Base-by-base conservation (phyloP, 768 basidiomycete genomes). In the Paxillus ammoniavirescens region DNA sequence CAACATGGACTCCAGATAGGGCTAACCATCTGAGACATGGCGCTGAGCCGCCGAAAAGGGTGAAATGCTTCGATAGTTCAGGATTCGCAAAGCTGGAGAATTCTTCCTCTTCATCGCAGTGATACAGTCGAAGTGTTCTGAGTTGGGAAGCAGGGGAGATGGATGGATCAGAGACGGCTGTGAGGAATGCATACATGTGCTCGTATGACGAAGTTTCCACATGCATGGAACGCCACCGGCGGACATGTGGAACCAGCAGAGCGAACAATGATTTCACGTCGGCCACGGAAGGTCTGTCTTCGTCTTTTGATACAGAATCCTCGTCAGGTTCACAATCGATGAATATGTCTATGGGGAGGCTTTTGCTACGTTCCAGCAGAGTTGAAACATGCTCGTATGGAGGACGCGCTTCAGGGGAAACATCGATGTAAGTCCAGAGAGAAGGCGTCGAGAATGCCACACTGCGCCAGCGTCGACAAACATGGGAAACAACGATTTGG, bases 1-100 rank as follows among this genome's bases (percentile, higher is more conserved):
- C 77, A 33, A 90, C 66, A 56, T 87, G 87, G 5, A 89, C 83
- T 37, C 86, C 87, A 82, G 84, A 87, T 26, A 91, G 72, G 9
- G 72, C 26, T 6, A 26, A 26, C 26, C 6, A 6, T 17, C 65
- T 69, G 13, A 91, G 71, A 8, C 71, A 75, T 1, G 89, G 89
- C 8, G 71, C 68, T 15, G 75, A 76, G 23, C 78, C 75, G 3
- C 80, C 75, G 60, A 89, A 83, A 15, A 81, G 74, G 10, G 76
- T 69, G 69, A 84, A 81, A 36, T 57, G 55, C 5, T 51, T 52
- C 2, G 72, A 73, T 36, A 68, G 67, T 36, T 72, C 68, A 17
- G 53, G 50, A 30, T 49, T 23, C 1, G 43, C 23, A 31, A 67
- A 65, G n/a, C 7, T 52, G 17, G 57, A 47, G 18, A 50, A 42